A percentile compares a stretch with the other conserved stretches of the same genome.
These are phyloP conservation scores for Pseudocercospora fijiensis DNA, from an alignment of 2,329 filamentous ascomycete genomes.

Conservation along the genomic window DNA sequence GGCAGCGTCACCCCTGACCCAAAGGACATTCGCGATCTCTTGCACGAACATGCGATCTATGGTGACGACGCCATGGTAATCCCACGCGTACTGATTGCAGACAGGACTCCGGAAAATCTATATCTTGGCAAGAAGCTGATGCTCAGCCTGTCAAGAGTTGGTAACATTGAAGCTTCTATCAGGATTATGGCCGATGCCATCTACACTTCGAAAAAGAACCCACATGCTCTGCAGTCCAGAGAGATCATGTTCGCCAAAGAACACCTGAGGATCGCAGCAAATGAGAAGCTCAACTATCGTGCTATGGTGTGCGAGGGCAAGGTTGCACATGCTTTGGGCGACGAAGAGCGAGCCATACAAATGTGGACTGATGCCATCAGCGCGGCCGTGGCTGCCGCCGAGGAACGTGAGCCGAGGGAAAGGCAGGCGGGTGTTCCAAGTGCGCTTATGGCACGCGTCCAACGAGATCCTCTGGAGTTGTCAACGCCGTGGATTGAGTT, in stretches of 20 bases:
- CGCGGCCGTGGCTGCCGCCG: conserved; percentile 21
- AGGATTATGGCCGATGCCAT: conserved; percentile 29
- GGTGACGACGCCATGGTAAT: conserved; percentile 12
- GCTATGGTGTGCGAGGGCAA: conserved; percentile 37
- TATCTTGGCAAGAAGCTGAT: conserved; percentile 29
- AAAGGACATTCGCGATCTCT: conserved; percentile 10
- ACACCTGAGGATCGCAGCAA: conserved; percentile 28
- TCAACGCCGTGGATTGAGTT: conserved; percentile 38
- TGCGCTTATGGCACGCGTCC: not conserved
- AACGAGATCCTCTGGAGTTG: conserved; percentile 26
- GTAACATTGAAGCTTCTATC: conserved; percentile 30
- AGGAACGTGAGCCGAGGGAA: conserved; percentile 10
- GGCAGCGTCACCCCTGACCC: conserved; percentile 6
- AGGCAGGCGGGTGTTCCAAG: not conserved
- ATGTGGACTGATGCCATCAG: conserved; percentile 32
- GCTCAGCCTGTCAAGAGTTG: conserved; percentile 26
- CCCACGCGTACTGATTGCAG: conserved; percentile 16
- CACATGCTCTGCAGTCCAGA: conserved; percentile 17
- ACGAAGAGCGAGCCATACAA: conserved; percentile 31
- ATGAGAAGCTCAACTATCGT: conserved; percentile 24
- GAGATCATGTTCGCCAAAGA: conserved; percentile 23
- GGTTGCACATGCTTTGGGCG: conserved; percentile 26
- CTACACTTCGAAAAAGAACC: conserved; percentile 17
- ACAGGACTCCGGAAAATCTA: conserved; percentile 2
- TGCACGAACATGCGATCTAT: conserved; percentile 8